Percentiles rank a stretch among this genome's conserved stretches.
Conservation (phyloP, 2,329 filamentous ascomycete genomes). For the Neopestalotiopsis sp. region DNA sequence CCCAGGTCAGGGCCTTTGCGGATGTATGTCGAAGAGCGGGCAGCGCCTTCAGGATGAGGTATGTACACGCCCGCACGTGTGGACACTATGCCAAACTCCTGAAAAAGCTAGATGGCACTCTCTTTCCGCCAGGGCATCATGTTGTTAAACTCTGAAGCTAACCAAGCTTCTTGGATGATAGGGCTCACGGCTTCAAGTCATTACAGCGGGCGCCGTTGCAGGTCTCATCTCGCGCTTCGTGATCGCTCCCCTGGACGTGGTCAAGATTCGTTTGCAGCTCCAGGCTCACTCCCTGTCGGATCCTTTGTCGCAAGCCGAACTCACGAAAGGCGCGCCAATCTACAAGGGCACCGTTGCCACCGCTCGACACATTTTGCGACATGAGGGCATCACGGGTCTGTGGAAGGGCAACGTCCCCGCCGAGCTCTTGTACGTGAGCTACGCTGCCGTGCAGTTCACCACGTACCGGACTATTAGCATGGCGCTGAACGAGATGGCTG, state of each 20-base stretch:
- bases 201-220: slow-evolving; percentile 65
- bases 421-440: slow-evolving; percentile 91
- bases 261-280: slow-evolving; percentile 97
- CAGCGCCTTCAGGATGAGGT: slow-evolving; percentile 65
- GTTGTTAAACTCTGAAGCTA: slow-evolving; percentile 1
- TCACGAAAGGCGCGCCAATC: slow-evolving; percentile 49
- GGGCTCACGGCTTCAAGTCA: slow-evolving; percentile 62
- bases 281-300: slow-evolving; percentile 86
- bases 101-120: neutral
- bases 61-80: slow-evolving; percentile 24
- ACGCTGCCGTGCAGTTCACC: slow-evolving; percentile 88
- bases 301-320: slow-evolving; percentile 61
- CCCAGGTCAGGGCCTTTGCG: slow-evolving; percentile 35
- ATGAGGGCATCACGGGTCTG: slow-evolving; percentile 84
- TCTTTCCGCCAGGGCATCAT: neutral
- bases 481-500: slow-evolving; percentile 61
- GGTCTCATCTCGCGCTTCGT: slow-evolving; percentile 93
- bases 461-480: slow-evolving; percentile 79
- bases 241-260: slow-evolving; percentile 92
- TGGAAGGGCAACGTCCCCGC: slow-evolving; percentile 99
- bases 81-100: neutral
- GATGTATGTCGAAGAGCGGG: slow-evolving; percentile 48
- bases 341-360: slow-evolving; percentile 82
- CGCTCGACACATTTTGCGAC: slow-evolving; percentile 73
- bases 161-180: slow-evolving; percentile 28